phyloP scores from a whole-genome alignment of 2,329 filamentous ascomycete species.

The Zymoseptoria ardabiliae region DNA sequence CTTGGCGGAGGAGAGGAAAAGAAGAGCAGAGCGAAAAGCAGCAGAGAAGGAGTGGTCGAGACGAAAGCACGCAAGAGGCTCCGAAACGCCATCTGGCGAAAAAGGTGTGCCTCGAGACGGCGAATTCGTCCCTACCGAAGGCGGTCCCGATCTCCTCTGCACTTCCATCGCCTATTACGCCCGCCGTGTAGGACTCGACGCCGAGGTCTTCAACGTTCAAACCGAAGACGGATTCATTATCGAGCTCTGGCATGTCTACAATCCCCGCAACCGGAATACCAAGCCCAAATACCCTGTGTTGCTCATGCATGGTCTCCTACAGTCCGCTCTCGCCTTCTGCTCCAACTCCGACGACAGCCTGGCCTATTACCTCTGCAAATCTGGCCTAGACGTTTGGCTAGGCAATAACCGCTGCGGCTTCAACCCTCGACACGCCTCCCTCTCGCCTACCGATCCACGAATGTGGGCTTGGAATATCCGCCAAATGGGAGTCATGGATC shows the following conservation, averaged over 20 bases:
- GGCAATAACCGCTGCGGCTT: conserved; percentile 91
- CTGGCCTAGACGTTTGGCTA: conserved; percentile 90
- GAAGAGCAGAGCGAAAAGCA: conserved; percentile 50
- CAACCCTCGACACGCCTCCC: conserved; percentile 63
- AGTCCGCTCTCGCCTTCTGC: conserved; percentile 82
- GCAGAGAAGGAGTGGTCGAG: conserved; percentile 56
- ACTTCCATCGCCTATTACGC: conserved; percentile 84
- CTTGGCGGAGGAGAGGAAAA: conserved; percentile 60
- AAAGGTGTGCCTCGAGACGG: conserved; percentile 37
- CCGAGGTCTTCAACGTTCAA: conserved; percentile 75
- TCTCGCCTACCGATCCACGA: conserved; percentile 68
- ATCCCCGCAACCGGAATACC: conserved; percentile 61
- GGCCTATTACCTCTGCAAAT: conserved; percentile 86
- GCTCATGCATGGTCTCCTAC: conserved; percentile 79
- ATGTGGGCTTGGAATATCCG: conserved; percentile 98
- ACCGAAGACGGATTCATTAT: conserved; percentile 93
- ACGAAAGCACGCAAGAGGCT: conserved; percentile 29
- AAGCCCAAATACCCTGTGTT: conserved; percentile 69
- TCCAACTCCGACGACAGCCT: conserved; percentile 83
- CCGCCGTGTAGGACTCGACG: conserved; percentile 74
- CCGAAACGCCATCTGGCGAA: conserved; percentile 37
- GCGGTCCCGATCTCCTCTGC: conserved; percentile 68
- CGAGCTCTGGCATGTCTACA: conserved; percentile 80
- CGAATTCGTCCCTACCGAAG: conserved; percentile 68
- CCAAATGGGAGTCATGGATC: conserved; percentile 85